phyloP scores from a whole-genome alignment of 2,329 filamentous ascomycete genomes.

The Sporothrix pseudoabietina region DNA sequence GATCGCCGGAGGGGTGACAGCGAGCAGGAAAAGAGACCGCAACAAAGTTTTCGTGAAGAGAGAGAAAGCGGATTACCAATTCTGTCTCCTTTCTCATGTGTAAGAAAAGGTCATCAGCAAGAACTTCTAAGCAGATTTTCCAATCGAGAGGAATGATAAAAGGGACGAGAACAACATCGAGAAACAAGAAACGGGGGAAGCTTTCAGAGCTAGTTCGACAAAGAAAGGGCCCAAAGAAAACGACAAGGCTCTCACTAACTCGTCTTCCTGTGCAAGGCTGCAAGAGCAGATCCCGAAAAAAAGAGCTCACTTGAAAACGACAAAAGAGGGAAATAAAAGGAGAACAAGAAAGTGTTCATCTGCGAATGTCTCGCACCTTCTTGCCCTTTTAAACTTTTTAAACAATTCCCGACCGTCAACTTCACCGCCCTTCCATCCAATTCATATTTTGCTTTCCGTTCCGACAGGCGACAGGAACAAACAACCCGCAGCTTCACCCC shows the following conservation, averaged over 20 bases:
- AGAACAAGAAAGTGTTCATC: too few relatives aligned
- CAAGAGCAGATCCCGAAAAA: neutral
- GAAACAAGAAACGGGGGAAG: neutral
- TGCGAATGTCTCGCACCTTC: neutral
- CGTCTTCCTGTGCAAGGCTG: neutral
- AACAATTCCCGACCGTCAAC: neutral
- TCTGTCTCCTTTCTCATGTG: neutral
- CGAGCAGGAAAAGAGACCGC: neutral
- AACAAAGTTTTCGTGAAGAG: neutral
- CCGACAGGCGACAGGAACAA: neutral
- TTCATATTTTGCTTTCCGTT: neutral
- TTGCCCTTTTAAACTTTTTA: neutral
- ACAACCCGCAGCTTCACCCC: neutral
- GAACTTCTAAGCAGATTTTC: neutral
- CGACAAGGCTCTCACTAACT: conserved; percentile 15
- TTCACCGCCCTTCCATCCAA: neutral
- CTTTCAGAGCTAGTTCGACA: neutral
- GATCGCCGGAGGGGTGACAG: conserved; percentile 7
- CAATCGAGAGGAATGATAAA: neutral
- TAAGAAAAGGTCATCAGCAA: neutral
- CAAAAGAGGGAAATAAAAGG: neutral
- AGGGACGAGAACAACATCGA: neutral
- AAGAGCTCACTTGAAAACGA: neutral
- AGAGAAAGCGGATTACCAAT: neutral
- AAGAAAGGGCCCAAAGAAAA: neutral